A percentile compares a stretch with the other conserved stretches of the same genome.
Conservation (phyloP, 164 flowering plant species). For the Echeveria elegans region DNA sequence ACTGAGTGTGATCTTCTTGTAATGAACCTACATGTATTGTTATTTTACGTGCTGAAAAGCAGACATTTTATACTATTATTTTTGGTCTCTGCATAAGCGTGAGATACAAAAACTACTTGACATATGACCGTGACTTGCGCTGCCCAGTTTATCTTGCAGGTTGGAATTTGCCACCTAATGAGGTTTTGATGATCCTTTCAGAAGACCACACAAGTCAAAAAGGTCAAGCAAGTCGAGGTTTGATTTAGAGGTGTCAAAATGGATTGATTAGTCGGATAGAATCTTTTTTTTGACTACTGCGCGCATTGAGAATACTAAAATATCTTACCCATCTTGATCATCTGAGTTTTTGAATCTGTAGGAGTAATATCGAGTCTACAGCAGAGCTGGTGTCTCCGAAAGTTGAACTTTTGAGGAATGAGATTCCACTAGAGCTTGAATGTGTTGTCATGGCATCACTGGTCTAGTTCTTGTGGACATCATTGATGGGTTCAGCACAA, state of each 20-base stretch:
- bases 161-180: background rate
- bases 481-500: constrained; percentile 65
- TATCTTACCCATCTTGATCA: background rate
- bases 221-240: background rate
- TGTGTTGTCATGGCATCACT: constrained; percentile 19
- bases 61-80: background rate
- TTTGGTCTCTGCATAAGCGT: background rate
- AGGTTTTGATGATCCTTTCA: background rate
- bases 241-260: background rate
- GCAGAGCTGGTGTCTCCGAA: constrained; percentile 18
- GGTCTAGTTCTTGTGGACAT: constrained; percentile 59
- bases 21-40: background rate
- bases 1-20: background rate
- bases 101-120: background rate
- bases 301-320: background rate
- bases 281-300: background rate
- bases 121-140: background rate
- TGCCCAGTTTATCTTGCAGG: background rate
- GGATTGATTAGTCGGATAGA: background rate
- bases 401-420: constrained; percentile 32
- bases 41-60: background rate
- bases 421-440: constrained; percentile 44
- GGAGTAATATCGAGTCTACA: background rate
- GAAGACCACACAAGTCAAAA: background rate
- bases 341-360: background rate